phyloP scores from a whole-genome alignment of 2,329 filamentous ascomycete genomes.

The Pseudogymnoascus verrucosus region DNA sequence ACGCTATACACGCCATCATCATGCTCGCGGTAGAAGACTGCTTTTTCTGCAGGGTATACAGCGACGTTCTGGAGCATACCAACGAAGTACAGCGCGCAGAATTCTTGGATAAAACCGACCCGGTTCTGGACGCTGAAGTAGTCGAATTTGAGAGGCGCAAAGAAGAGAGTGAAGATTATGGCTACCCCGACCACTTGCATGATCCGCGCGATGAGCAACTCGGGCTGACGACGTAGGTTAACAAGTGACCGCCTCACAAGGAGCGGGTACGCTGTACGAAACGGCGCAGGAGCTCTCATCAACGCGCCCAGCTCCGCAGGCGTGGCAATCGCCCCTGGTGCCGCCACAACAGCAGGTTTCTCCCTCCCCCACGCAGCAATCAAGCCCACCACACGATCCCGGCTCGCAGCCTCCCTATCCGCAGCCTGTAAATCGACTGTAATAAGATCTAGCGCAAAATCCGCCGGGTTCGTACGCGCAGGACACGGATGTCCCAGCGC shows the following conservation, averaged over 20 bases:
- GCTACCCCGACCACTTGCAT: constrained; percentile 60
- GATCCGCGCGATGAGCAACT: constrained; percentile 54
- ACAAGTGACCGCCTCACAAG: constrained; percentile 59
- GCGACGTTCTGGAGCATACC: constrained; percentile 76
- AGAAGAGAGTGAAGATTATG: constrained; percentile 59
- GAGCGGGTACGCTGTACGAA: constrained; percentile 56
- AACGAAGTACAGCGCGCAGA: constrained; percentile 64
- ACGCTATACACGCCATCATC: constrained; percentile 65
- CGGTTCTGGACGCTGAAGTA: constrained; percentile 65
- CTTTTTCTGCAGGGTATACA: constrained; percentile 62
- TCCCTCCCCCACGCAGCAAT: constrained; percentile 48
- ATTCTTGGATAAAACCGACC: constrained; percentile 65
- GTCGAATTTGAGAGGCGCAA: constrained; percentile 60
- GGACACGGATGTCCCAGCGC: constrained; percentile 56
- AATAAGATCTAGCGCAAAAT: constrained; percentile 70
- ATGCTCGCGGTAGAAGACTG: constrained; percentile 71
- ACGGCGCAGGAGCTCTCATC: constrained; percentile 53
- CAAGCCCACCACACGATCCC: constrained; percentile 52
- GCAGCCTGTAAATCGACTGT: constrained; percentile 66
- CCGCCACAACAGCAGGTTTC: constrained; percentile 15
- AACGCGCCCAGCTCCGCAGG: constrained; percentile 66
- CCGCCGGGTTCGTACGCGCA: constrained; percentile 64
- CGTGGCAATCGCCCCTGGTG: constrained; percentile 37
- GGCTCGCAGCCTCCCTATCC: constrained; percentile 51
- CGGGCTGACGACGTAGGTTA: constrained; percentile 60